A percentile compares a stretch with the other conserved stretches of the same genome.
These are phyloP conservation scores for Rhododendron griersonianum DNA, from an alignment of 148 eudicot genomes.

Conservation along the genomic window DNA sequence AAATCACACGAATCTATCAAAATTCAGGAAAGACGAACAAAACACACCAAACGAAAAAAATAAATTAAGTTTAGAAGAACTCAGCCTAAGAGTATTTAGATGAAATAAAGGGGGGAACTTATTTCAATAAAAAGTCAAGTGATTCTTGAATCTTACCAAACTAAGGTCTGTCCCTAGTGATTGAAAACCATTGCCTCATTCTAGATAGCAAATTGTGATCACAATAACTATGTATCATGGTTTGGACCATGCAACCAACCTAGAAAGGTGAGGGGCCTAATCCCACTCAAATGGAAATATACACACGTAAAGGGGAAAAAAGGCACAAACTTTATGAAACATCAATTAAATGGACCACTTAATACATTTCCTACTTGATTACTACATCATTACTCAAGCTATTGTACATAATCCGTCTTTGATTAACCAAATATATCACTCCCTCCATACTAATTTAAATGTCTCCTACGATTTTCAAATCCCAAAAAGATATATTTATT, in stretches of 20 bases:
- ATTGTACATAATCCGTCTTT: background rate
- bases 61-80: too few species aligned
- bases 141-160: background rate
- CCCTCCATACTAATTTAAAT: too few species aligned
- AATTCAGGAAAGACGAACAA: too few species aligned
- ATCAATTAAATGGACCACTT: slow-evolving; percentile 9
- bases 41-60: too few species aligned
- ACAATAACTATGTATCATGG: background rate
- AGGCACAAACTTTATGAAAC: slow-evolving; percentile 11
- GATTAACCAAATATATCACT: background rate
- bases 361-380: background rate
- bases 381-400: slow-evolving; percentile 1
- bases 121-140: background rate
- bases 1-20: too few species aligned
- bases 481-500: too few species aligned
- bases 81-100: background rate
- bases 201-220: slow-evolving; percentile 3
- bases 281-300: background rate
- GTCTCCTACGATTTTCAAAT: too few species aligned
- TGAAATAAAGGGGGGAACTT: background rate
- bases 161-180: background rate
- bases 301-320: background rate
- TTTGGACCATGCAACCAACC: slow-evolving; percentile 17
- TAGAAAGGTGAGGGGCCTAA: slow-evolving; percentile 13
- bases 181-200: background rate